Evolutionary conservation across 2,329 filamentous ascomycete genomes (phyloP).

Genomic region (Albifimbria verrucaria): DNA sequence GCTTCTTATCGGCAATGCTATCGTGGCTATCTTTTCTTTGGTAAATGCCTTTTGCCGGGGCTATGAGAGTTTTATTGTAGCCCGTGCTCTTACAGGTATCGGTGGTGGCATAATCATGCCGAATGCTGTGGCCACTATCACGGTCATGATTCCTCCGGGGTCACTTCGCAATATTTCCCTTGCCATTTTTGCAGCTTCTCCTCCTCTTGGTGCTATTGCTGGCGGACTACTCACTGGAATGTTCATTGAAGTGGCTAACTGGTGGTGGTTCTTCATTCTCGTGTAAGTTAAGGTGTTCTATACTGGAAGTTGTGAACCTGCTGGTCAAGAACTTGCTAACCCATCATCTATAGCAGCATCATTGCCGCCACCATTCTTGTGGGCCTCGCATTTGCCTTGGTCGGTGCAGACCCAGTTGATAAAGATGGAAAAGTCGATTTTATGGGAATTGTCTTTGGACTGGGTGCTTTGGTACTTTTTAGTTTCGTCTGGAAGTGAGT

Average conservation of each 20-base stretch:
- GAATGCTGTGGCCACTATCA: slow-evolving; percentile 48
- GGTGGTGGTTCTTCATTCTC: slow-evolving; percentile 39
- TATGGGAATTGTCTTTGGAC: slow-evolving; percentile 35
- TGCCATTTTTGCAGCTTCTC: slow-evolving; percentile 43
- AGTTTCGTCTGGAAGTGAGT: slow-evolving; percentile 50
- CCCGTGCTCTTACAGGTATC: slow-evolving; percentile 42
- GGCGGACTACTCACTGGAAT: slow-evolving; percentile 37
- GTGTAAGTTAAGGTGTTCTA: slow-evolving; percentile 22
- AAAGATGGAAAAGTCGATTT: slow-evolving; percentile 24
- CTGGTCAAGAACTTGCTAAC: not conserved
- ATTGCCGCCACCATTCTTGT: not conserved
- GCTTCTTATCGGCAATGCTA: slow-evolving; percentile 38
- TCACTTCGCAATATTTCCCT: slow-evolving; percentile 40
- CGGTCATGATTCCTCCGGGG: slow-evolving; percentile 44
- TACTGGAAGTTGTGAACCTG: slow-evolving; percentile 5
- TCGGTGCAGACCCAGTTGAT: slow-evolving; percentile 17
- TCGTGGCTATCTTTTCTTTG: slow-evolving; percentile 40
- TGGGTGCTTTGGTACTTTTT: slow-evolving; percentile 40
- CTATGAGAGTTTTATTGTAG: slow-evolving; percentile 38
- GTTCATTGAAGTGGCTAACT: slow-evolving; percentile 23
- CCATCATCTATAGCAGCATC: not conserved
- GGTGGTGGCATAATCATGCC: slow-evolving; percentile 51
- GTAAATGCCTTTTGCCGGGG: slow-evolving; percentile 39
- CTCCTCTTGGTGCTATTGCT: slow-evolving; percentile 42
- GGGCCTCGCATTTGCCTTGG: slow-evolving; percentile 8